Conservation (phyloP, 2,329 filamentous ascomycete genomes). For the Ophiobolus disseminans region DNA sequence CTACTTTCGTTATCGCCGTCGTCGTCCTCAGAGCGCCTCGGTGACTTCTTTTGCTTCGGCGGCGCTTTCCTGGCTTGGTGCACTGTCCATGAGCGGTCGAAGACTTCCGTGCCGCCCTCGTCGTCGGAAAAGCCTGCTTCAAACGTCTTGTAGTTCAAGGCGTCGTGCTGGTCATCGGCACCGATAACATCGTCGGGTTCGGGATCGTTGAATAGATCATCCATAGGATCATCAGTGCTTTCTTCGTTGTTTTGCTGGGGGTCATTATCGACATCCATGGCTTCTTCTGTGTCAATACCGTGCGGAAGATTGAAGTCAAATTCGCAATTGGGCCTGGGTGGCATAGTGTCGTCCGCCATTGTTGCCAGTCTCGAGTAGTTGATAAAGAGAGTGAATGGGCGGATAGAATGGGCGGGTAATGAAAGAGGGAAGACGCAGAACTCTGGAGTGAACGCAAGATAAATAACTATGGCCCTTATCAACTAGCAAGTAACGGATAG, state of each 20-base stretch:
- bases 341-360: conserved; percentile 2
- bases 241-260: not conserved
- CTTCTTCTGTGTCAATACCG: conserved; percentile 5
- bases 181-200: not conserved
- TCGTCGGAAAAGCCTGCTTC: conserved; percentile 22
- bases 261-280: not conserved
- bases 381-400: too few species aligned
- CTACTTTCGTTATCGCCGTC: conserved; percentile 6
- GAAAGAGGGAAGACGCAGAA: too few species aligned
- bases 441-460: too few species aligned
- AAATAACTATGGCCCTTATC: too few species aligned
- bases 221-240: not conserved
- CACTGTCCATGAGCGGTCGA: conserved; percentile 11
- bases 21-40: conserved; percentile 9
- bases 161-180: not conserved
- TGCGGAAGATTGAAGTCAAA: conserved; percentile 23
- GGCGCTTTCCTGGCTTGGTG: conserved; percentile 4
- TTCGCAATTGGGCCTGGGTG: not conserved
- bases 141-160: conserved; percentile 6
- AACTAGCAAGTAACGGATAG: too few species aligned
- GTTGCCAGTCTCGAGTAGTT: not conserved
- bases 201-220: not conserved
- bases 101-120: conserved; percentile 14
- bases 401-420: too few species aligned
- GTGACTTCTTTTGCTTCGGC: conserved; percentile 11